Percentiles rank a stretch among this genome's conserved stretches.
These are phyloP conservation scores for Psilocybe sp. DNA, from an alignment of 768 basidiomycete genomes.

Conservation along the genomic window DNA sequence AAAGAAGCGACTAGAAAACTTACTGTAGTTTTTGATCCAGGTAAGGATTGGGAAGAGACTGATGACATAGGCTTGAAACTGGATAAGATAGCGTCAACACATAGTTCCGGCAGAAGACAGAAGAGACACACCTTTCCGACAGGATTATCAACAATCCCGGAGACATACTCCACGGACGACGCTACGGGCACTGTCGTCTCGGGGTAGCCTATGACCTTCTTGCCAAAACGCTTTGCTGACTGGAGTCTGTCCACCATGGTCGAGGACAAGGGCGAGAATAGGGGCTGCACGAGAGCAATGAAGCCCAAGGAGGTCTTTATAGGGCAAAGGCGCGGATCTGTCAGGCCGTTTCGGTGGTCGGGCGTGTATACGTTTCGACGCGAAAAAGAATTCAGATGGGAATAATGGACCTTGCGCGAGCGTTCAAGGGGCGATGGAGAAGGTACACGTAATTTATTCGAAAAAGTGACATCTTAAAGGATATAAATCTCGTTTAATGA, in stretches of 20 bases:
- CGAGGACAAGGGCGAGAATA: conserved; percentile 1
- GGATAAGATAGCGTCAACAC: conserved; percentile 6
- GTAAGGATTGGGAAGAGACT: conserved; percentile 81
- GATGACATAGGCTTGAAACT: conserved; percentile 64
- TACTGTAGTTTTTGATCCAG: conserved; percentile 89
- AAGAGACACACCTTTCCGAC: conserved; percentile 34
- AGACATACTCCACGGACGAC: conserved; percentile 55
- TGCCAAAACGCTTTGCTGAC: conserved; percentile 46
- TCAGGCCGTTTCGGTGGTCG: neutral
- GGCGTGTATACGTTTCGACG: neutral
- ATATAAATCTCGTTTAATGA: conserved; percentile 2
- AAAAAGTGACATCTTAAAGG: conserved; percentile 1
- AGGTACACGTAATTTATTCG: no score
- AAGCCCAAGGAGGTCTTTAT: conserved; percentile 12
- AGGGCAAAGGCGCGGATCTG: neutral
- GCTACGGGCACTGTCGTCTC: conserved; percentile 59
- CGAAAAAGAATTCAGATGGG: neutral
- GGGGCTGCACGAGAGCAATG: neutral
- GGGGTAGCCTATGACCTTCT: conserved; percentile 58
- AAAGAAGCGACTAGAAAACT: conserved; percentile 20
- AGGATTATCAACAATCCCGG: conserved; percentile 39
- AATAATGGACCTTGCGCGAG: no score
- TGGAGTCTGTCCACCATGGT: conserved; percentile 18
- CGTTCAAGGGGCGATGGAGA: no score
- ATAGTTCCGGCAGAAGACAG: conserved; percentile 3